phyloP scores from a whole-genome alignment of 345 rosid species.

The Cardamine resedifolia region DNA sequence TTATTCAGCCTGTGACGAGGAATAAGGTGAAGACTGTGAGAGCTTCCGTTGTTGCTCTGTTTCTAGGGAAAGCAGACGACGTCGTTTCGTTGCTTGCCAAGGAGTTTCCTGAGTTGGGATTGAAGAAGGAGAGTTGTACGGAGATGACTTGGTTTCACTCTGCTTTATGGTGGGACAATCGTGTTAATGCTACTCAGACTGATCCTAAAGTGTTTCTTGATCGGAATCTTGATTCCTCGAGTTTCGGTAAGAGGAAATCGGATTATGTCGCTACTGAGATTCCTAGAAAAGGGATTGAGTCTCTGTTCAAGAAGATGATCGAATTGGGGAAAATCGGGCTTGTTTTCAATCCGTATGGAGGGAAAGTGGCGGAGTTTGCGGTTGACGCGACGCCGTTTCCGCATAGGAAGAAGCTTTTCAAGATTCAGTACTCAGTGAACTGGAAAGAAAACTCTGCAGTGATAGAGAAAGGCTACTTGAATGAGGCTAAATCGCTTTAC shows the following conservation, averaged over 20 bases:
- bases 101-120: slow-evolving; percentile 54
- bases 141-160: slow-evolving; percentile 69
- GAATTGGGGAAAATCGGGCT: slow-evolving; percentile 49
- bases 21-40: slow-evolving; percentile 44
- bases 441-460: slow-evolving; percentile 46
- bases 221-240: slow-evolving; percentile 32
- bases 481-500: slow-evolving; percentile 39
- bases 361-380: slow-evolving; percentile 50
- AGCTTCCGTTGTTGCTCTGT: slow-evolving; percentile 42
- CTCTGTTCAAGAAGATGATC: slow-evolving; percentile 54
- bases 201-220: slow-evolving; percentile 46
- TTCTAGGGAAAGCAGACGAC: slow-evolving; percentile 42
- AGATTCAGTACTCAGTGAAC: slow-evolving; percentile 47
- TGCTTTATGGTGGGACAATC: slow-evolving; percentile 50
- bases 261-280: slow-evolving; percentile 58
- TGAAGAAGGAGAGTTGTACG: slow-evolving; percentile 42
- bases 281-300: slow-evolving; percentile 28
- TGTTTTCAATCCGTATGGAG: slow-evolving; percentile 64
- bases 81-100: slow-evolving; percentile 42
- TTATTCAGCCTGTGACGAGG: slow-evolving; percentile 54
- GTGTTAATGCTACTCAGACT: slow-evolving; percentile 29
- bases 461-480: slow-evolving; percentile 32
- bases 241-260: slow-evolving; percentile 59
- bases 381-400: slow-evolving; percentile 52
- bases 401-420: slow-evolving; percentile 57